Evolutionary conservation across 2,329 filamentous ascomycete genomes (phyloP).

Genomic region (Westerdykella aurantiaca): DNA sequence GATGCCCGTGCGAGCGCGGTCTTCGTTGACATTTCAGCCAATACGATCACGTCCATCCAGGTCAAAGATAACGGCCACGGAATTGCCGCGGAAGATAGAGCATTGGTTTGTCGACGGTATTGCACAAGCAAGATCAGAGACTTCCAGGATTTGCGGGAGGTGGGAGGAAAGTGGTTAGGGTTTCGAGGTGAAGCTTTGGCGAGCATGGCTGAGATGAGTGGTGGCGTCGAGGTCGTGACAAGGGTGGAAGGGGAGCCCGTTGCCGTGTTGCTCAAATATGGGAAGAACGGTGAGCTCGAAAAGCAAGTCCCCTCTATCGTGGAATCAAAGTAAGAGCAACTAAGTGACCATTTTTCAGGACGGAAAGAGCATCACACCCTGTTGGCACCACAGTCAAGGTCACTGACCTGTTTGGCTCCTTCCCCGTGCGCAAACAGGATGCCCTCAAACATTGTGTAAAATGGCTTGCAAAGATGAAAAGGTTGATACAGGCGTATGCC

Average conservation of each 20-base stretch:
- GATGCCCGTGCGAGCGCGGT: conserved; percentile 64
- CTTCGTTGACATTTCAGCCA: conserved; percentile 55
- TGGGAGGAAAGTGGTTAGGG: conserved; percentile 59
- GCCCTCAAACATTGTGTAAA: conserved; percentile 55
- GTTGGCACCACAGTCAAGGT: conserved; percentile 65
- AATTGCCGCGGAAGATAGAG: conserved; percentile 58
- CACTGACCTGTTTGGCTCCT: conserved; percentile 51
- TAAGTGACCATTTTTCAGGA: conserved; percentile 10
- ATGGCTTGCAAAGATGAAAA: conserved; percentile 53
- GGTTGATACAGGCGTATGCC: conserved; percentile 58
- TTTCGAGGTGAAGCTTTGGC: conserved; percentile 72
- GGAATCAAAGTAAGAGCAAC: background rate
- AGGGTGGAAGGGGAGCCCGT: conserved; percentile 56
- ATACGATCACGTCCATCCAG: conserved; percentile 61
- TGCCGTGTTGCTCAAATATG: conserved; percentile 50
- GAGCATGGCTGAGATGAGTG: conserved; percentile 56
- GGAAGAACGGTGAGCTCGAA: conserved; percentile 44
- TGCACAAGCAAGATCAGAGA: conserved; percentile 67
- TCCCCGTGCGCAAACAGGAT: conserved; percentile 60
- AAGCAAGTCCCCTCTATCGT: conserved; percentile 27
- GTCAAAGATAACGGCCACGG: conserved; percentile 64
- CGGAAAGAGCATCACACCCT: conserved; percentile 46
- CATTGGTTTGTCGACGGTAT: conserved; percentile 57
- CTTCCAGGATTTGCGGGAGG: conserved; percentile 55
- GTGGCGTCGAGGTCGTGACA: conserved; percentile 56